Conservation (phyloP, 2,329 filamentous ascomycete genomes). For the Xylariaceae sp. region DNA sequence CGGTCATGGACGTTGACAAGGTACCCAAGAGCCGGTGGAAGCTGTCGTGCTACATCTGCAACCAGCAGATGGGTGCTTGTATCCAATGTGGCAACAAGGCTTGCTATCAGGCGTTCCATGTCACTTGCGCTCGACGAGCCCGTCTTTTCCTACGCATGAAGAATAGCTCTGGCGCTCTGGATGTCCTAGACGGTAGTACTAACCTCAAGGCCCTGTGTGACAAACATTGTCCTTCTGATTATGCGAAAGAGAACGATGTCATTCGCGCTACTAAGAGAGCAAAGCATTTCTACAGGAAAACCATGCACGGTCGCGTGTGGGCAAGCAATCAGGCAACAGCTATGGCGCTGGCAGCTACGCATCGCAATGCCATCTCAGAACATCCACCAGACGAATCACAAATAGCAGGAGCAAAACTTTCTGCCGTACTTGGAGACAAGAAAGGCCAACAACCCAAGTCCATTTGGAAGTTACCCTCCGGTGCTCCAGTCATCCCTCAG, state of each 20-base stretch:
- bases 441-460: constrained; percentile 65
- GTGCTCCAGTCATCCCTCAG: constrained; percentile 88
- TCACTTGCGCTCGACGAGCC: constrained; percentile 87
- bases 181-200: constrained; percentile 73
- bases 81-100: constrained; percentile 98
- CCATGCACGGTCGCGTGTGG: constrained; percentile 88
- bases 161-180: constrained; percentile 73
- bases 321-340: constrained; percentile 84
- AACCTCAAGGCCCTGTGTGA: constrained; percentile 94
- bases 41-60: constrained; percentile 91
- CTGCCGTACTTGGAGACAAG: constrained; percentile 69
- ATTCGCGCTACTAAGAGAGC: constrained; percentile 76
- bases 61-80: constrained; percentile 95
- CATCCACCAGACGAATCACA: constrained; percentile 78
- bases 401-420: constrained; percentile 77
- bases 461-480: constrained; percentile 89
- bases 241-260: constrained; percentile 81
- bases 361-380: constrained; percentile 59
- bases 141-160: constrained; percentile 96
- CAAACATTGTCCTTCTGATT: constrained; percentile 87
- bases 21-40: constrained; percentile 94
- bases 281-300: constrained; percentile 82
- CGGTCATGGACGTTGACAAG: constrained; percentile 96
- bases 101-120: constrained; percentile 95
- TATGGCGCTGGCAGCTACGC: constrained; percentile 71